Evolutionary conservation across 192 early-diverging fungal genomes (phyloP), one percentile per base, ranked within the genome.

Genomic region (Backusella australiensis): DNA sequence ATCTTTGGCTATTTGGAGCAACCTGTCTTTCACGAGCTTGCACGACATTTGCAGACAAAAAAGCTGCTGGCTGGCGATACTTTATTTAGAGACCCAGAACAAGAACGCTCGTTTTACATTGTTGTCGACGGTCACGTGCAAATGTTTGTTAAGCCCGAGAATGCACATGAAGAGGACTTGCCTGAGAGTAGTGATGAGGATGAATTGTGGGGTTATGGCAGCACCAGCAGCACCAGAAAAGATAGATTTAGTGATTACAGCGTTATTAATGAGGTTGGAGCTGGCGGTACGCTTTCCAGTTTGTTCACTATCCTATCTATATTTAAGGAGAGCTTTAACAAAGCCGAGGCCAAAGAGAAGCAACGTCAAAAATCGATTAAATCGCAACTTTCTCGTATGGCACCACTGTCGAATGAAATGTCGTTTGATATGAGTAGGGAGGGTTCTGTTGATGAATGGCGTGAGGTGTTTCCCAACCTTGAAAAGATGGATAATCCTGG

Each of bases 1-100:
- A 93, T 98, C 8, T 99, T 99, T 90, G 97, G 97, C 0, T 99
- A 98, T 80, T 89, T 99, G 14, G 98, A 99, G 67, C 87, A 95
- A 75, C 94, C 94, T 1, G 96, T 99, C 7, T 97, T 99, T 81
- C 94, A 95, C 81, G 98, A 99, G 81, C 89, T 99, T 19, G 93
- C 95, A 19, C 84, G 95, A 42, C 94, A 97, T 77, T 85, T 97
- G 66, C 94, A 96, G 81, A 94, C 93, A 0, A 89, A 90, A 23
- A 85, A 89, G 23, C 75, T 94, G 59, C 80, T 92, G 53, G 91
- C 92, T 0, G 94, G 93, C 12, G 94, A 95, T 74, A 91, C 90
- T 36, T 87, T 95, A 79, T 90, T 93, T 77, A 80, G 85, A 42
- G 81, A 80, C 44, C 86, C 86, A 0, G 93, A 94, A 34, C 89